Base-by-base conservation (phyloP, 2,329 filamentous ascomycete species). In the Penicillium nordicum region DNA sequence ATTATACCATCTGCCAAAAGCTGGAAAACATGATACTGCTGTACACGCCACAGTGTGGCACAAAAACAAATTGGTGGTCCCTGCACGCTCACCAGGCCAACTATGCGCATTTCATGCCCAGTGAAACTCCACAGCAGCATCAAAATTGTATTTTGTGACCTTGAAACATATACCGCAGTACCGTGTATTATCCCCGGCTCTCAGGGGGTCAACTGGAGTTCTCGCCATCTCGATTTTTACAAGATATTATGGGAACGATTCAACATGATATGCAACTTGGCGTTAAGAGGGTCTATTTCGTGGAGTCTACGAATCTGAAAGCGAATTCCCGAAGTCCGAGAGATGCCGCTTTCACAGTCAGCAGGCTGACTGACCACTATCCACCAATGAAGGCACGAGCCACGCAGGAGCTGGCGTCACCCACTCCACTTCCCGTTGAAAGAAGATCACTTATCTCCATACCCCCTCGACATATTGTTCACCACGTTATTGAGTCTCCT, bases 151-250 rank as follows among this genome's bases (percentile, higher is more conserved):
- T 23, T 30, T 40, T 9, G 11, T 6, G 25, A 23, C 18, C n/a
- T 18, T 10, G 25, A 27, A 40, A 21, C 5, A n/a, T 30, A 40
- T 40, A 21, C 36, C 12, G n/a, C 36, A 29, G 12, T 21, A 23
- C 12, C 25, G 12, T 29, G 7, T 36, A 14, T 38, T 9, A 16
- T 37, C 11, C 18, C 2, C 14, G 2, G 18, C 21, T 14, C 18
- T 10, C 14, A 27, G 44, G 21, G 16, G 30, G 21, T 3, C 21
- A 21, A 21, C 21, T 21, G 9, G 72, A 72, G 43, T 69, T 63
- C 54, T 69, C 59, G 55, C 69, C 71, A 68, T 78, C 72, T 21
- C 69, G 58, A 29, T 67, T 66, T 50, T 67, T 14, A 38, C 11
- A 23, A 18, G 30, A 40, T 3, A 10, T n/a, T 8, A 7, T 21